phyloP scores from a whole-genome alignment of 352 stramenopile species.

The Hyaloperonospora brassicae region DNA sequence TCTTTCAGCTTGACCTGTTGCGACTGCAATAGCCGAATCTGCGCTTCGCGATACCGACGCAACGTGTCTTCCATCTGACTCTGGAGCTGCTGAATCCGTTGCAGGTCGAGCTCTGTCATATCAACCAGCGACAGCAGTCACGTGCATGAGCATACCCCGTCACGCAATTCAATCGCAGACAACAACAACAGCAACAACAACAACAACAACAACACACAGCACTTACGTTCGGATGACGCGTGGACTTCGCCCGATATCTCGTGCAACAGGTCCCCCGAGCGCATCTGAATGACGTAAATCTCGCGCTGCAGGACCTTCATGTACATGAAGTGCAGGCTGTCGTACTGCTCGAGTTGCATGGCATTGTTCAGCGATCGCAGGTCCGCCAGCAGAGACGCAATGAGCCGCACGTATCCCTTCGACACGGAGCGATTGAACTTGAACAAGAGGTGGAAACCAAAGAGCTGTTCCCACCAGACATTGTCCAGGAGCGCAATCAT shows the following conservation, averaged over 20 bases:
- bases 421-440: conserved; percentile 65
- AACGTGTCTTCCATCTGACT: conserved; percentile 64
- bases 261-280: conserved; percentile 50
- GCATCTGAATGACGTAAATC: conserved; percentile 72
- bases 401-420: conserved; percentile 59
- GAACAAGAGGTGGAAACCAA: conserved; percentile 55
- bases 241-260: conserved; percentile 64
- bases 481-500: conserved; percentile 60
- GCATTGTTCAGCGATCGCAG: conserved; percentile 62
- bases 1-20: conserved; percentile 55
- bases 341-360: conserved; percentile 77
- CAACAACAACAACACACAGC: background rate
- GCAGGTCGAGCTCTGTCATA: conserved; percentile 39
- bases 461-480: conserved; percentile 78
- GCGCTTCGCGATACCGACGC: conserved; percentile 45
- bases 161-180: background rate
- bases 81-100: conserved; percentile 38
- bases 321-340: conserved; percentile 57
- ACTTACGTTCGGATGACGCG: conserved; percentile 37
- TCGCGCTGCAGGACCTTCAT: conserved; percentile 77
- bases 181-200: background rate
- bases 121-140: background rate
- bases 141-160: background rate
- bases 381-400: conserved; percentile 57
- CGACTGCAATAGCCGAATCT: conserved; percentile 45